These are phyloP conservation scores for Pichia manshurica DNA, from an alignment of 805 yeast genomes.

Conservation along the genomic window DNA sequence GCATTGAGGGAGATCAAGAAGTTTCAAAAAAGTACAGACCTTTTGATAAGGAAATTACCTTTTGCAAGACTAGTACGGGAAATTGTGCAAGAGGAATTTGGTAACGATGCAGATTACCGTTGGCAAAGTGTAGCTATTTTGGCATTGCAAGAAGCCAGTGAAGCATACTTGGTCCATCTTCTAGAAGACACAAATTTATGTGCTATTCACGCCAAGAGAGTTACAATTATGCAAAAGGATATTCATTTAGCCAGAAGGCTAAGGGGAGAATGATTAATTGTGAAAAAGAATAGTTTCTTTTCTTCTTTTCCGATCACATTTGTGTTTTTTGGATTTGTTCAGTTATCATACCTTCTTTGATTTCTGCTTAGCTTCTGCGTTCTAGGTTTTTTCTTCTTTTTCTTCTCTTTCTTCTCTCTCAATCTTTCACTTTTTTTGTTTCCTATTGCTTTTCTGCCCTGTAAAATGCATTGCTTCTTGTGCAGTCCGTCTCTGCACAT, in stretches of 20 bases:
- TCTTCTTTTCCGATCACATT: too few species aligned
- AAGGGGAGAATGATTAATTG: slow-evolving; percentile 39
- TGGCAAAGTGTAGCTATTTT: slow-evolving; percentile 78
- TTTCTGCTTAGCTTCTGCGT: too few species aligned
- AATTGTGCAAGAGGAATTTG: slow-evolving; percentile 56
- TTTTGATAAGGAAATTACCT: slow-evolving; percentile 65
- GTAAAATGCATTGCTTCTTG: too few species aligned
- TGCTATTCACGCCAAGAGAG: slow-evolving; percentile 76
- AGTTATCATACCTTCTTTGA: too few species aligned
- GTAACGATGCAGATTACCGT: slow-evolving; percentile 50
- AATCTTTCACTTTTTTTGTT: neutral
- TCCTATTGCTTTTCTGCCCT: neutral
- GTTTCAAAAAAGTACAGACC: slow-evolving; percentile 63
- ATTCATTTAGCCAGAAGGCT: slow-evolving; percentile 75
- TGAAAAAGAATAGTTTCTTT: too few species aligned
- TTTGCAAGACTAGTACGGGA: slow-evolving; percentile 74
- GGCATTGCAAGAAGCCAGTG: slow-evolving; percentile 78
- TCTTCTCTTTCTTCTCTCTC: neutral
- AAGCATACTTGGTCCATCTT: slow-evolving; percentile 66
- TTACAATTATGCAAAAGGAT: slow-evolving; percentile 82
- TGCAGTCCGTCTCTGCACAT: too few species aligned
- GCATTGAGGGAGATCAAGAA: slow-evolving; percentile 65
- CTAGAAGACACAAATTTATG: slow-evolving; percentile 73
- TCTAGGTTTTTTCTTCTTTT: neutral
- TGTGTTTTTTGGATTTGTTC: too few species aligned